Base-by-base conservation (phyloP, 306 rosid species). In the Dalbergia cultrata region DNA sequence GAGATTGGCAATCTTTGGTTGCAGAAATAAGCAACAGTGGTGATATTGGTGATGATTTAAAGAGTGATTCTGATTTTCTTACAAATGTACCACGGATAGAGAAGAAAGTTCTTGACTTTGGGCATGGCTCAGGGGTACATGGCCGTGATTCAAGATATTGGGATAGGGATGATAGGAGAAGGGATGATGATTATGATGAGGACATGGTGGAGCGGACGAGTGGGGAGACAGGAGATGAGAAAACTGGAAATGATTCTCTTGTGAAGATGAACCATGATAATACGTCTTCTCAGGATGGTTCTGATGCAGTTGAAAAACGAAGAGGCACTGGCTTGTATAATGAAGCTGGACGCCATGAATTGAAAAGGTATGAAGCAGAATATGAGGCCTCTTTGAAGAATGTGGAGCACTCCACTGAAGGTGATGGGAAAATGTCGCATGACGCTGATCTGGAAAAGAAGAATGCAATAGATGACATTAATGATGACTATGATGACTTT, bases 121-220 rank as follows among this genome's bases (percentile, higher is more conserved):
- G 99, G n/a, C 83, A 90, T 61, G 88, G 82, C 54, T 93, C 90
- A 0, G 95, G 83, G 54, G 90, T 78, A 34, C 94, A 91, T 80
- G 99, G 97, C 8, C 89, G 97, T 26, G 99, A 95, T 82, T 95
- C 99, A 0, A 88, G 97, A 83, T 89, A 91, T 93, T 95, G 99
- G 99, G 99, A 95, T 88, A 85, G 65, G 86, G 99, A 95, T 90
- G 97, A 95, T 86, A 83, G 99, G 87, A 91, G 99, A 79, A 91
- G 99, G 85, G 99, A 95, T 78, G 93, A 76, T 33, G 97, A 91
- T 82, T 93, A 95, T 83, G 87, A 89, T 66, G 97, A 90, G 87
- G 91, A 90, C 47, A 89, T 73, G 65, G 78, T 88, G 74, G 88
- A 88, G 72, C 83, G 82, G 71, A 68, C 53, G 56, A 84, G 69